These are phyloP conservation scores for Capsella bursapastoris DNA, from an alignment of 345 rosid genomes.

Conservation along the genomic window DNA sequence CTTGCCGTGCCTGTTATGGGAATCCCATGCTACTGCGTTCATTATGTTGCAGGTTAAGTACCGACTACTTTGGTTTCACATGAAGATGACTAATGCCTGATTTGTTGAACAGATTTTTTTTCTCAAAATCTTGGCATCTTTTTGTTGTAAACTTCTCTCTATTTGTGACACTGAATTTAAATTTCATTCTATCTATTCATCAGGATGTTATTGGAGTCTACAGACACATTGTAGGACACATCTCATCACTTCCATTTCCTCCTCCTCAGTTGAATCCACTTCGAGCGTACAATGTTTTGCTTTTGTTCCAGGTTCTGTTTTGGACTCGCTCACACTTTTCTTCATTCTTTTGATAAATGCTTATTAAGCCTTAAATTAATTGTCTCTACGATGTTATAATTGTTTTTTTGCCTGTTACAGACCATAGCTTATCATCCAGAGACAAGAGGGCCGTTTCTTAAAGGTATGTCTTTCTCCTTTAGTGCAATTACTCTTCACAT, in stretches of 20 bases:
- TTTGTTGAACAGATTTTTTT: not conserved
- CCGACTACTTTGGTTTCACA: slow-evolving; percentile 22
- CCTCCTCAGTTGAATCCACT: not conserved
- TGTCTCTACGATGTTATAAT: slow-evolving; percentile 1
- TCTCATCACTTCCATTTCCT: slow-evolving; percentile 20
- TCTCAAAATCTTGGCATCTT: slow-evolving; percentile 6
- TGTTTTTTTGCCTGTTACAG: slow-evolving; percentile 39
- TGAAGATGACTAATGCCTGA: not conserved
- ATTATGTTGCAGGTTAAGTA: slow-evolving; percentile 49
- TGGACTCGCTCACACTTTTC: slow-evolving; percentile 7
- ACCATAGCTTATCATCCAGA: slow-evolving; percentile 53
- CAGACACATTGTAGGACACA: not conserved
- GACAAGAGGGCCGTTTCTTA: slow-evolving; percentile 50
- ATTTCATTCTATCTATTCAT: slow-evolving; percentile 33
- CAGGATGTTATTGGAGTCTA: slow-evolving; percentile 53
- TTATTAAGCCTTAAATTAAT: not conserved
- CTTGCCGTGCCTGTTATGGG: slow-evolving; percentile 56
- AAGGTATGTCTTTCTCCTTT: slow-evolving; percentile 47
- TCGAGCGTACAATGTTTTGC: slow-evolving; percentile 53
- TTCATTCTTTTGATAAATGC: slow-evolving; percentile 7
- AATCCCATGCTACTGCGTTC: slow-evolving; percentile 37
- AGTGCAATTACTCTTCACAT: not conserved
- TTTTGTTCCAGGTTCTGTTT: slow-evolving; percentile 57
- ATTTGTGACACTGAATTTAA: slow-evolving; percentile 16
- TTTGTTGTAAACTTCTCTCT: slow-evolving; percentile 10